phyloP scores from a whole-genome alignment of 805 yeast genomes.

The Sugiyamaella qingdaonensis region DNA sequence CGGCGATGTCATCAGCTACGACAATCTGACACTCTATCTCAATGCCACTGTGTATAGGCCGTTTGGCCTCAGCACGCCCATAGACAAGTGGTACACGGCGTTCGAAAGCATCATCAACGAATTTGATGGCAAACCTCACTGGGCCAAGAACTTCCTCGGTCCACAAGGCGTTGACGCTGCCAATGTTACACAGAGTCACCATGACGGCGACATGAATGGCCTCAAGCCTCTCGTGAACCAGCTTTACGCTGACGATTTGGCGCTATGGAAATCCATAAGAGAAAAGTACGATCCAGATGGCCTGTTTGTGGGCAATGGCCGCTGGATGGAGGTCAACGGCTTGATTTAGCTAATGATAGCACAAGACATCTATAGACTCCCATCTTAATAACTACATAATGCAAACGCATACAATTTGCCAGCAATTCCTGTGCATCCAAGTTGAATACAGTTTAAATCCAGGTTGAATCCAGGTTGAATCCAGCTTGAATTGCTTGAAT shows the following conservation, averaged over 20 bases:
- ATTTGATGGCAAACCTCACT: slow-evolving; percentile 92
- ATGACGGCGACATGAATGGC: slow-evolving; percentile 76
- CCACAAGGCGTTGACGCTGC: slow-evolving; percentile 34
- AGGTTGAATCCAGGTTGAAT: no score
- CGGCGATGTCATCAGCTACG: slow-evolving; percentile 51
- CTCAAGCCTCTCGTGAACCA: slow-evolving; percentile 60
- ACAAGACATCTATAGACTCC: no score
- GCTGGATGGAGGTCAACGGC: slow-evolving; percentile 84
- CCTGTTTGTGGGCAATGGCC: slow-evolving; percentile 69
- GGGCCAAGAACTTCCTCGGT: slow-evolving; percentile 95
- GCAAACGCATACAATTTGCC: no score
- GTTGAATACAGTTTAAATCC: no score
- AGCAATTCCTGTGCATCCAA: no score
- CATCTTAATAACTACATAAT: no score
- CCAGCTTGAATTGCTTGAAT: no score
- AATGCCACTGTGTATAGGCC: slow-evolving; percentile 97
- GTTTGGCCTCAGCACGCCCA: slow-evolving; percentile 68
- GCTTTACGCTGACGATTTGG: slow-evolving; percentile 77
- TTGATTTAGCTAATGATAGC: slow-evolving; percentile 9
- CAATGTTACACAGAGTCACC: slow-evolving; percentile 26
- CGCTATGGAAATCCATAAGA: slow-evolving; percentile 58
- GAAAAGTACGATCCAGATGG: slow-evolving; percentile 72
- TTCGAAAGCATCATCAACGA: slow-evolving; percentile 75
- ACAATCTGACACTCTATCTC: slow-evolving; percentile 74
- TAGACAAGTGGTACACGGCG: slow-evolving; percentile 69